phyloP scores from a whole-genome alignment of 139 green algal genomes.

The Nannochloris sp. region DNA sequence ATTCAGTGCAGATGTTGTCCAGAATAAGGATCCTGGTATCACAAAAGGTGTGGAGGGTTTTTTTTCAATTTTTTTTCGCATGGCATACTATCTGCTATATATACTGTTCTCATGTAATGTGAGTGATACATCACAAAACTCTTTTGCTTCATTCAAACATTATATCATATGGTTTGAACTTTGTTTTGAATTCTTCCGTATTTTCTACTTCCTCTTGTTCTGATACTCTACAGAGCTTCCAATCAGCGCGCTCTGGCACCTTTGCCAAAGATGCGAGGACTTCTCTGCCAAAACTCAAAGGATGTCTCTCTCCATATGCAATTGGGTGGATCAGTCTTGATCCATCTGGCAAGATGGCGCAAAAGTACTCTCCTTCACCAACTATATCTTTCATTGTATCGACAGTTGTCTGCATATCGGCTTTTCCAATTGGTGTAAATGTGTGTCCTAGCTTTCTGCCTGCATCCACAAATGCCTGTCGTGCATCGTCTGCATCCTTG shows the following conservation, averaged over 20 bases:
- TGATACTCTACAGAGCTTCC: constrained; percentile 55
- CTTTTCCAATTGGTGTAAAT: constrained; percentile 15
- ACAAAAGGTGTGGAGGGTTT: too few relatives aligned
- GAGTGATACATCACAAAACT: too few relatives aligned
- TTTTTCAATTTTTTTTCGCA: too few relatives aligned
- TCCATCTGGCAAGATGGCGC: constrained; percentile 68
- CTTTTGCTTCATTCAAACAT: constrained; percentile 16
- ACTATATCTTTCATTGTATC: constrained; percentile 36
- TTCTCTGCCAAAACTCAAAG: constrained; percentile 67
- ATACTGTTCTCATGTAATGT: too few relatives aligned
- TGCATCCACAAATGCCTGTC: constrained; percentile 18
- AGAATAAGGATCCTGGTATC: too few relatives aligned
- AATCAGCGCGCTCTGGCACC: constrained; percentile 63
- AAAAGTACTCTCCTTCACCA: constrained; percentile 69
- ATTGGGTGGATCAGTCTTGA: constrained; percentile 62
- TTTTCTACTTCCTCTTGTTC: constrained; percentile 47
- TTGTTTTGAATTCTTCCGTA: constrained; percentile 62
- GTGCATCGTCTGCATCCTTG: background rate
- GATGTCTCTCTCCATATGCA: constrained; percentile 38
- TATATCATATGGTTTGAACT: constrained; percentile 68
- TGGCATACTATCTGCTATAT: too few relatives aligned
- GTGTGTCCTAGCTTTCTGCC: constrained; percentile 23
- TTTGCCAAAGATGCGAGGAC: constrained; percentile 61
- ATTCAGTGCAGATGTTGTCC: too few relatives aligned
- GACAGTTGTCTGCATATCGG: constrained; percentile 13